Evolutionary conservation across 75 land plant species (phyloP), one percentile per base, ranked within the genome.

Genomic region (Pinus tabuliformis): DNA sequence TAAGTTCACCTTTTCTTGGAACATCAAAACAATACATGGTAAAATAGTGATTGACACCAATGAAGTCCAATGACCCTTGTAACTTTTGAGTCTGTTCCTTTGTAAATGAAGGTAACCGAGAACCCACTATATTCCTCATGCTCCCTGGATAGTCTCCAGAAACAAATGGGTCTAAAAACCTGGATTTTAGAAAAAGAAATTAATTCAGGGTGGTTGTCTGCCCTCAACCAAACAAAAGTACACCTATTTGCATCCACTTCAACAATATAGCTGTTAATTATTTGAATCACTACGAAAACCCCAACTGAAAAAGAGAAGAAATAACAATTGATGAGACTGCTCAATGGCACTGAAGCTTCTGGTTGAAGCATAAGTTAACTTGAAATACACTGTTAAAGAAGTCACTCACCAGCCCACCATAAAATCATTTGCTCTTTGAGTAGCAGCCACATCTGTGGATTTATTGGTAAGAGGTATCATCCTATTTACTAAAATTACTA

Each of bases 371-470:
- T 49, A 11, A 49, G 54, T 49, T 49, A 49, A 49, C 9, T 49
- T 49, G 1, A 8, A 49, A 49, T 20, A 20, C 62, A 60, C 21
- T 59, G 21, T 59, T 16, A 42, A 18, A 70, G 8, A 70, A 70
- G 3, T 21, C 15, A 75, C 83, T 77, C 78, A 89, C 91, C 91
- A 89, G 16, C 90, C 91, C 8, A 80, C 7, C 8, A n/a, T 13
- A 63, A 87, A 89, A 42, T 89, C 90, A 33, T 75, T 36, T 2
- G 77, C 79, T 78, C 91, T 82, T 62, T 85, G 77, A 12, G 90
- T 66, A 17, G 91, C 91, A 65, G 49, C 72, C 26, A 79, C 73
- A 76, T 89, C 89, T 36, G 45, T 80, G 3, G 76, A 45, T 5
- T 87, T 80, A 72, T 87, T 83, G 15, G 81, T 74, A 6, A 84